Percentiles rank a stretch among this genome's conserved stretches.
phyloP scores from a whole-genome alignment of 2,329 filamentous ascomycete genomes.

The Aspergillus fumigatiaffinis region DNA sequence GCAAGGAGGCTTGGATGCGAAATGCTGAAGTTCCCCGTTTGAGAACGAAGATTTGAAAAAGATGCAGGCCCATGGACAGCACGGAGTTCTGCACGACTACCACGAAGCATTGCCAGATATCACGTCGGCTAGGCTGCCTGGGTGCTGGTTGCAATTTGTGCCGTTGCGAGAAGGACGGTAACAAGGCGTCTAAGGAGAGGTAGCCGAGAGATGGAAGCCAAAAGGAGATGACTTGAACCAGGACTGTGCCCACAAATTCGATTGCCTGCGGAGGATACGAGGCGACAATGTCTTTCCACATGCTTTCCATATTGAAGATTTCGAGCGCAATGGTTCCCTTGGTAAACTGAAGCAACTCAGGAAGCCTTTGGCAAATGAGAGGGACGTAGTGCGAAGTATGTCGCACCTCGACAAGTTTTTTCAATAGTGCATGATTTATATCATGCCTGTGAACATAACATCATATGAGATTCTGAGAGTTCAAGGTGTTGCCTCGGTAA shows the following conservation, averaged over 20 bases:
- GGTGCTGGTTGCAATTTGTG: conserved; percentile 55
- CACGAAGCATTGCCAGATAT: conserved; percentile 44
- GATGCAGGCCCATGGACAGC: conserved; percentile 37
- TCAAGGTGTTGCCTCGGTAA: not conserved
- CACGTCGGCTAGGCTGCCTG: conserved; percentile 45
- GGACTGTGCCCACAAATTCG: conserved; percentile 25
- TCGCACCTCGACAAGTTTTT: too few relatives aligned
- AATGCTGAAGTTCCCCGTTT: conserved; percentile 28
- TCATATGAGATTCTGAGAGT: conserved; percentile 1
- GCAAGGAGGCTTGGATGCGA: conserved; percentile 38
- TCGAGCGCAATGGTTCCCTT: not conserved
- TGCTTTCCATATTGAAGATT: not conserved
- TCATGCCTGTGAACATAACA: not conserved
- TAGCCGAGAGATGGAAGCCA: conserved; percentile 34
- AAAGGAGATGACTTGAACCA: conserved; percentile 22
- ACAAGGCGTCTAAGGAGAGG: conserved; percentile 41
- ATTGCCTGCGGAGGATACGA: conserved; percentile 20
- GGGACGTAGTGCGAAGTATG: not conserved
- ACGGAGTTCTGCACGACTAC: conserved; percentile 49
- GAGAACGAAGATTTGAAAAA: conserved; percentile 16
- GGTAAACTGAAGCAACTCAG: not conserved
- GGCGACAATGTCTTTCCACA: conserved; percentile 16
- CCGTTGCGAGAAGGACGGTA: conserved; percentile 47
- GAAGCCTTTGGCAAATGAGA: conserved; percentile 1
- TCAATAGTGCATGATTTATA: not conserved